These are phyloP conservation scores for Trichosporon asahii DNA, from an alignment of 1,284 basidiomycete species.

Conservation along the genomic window DNA sequence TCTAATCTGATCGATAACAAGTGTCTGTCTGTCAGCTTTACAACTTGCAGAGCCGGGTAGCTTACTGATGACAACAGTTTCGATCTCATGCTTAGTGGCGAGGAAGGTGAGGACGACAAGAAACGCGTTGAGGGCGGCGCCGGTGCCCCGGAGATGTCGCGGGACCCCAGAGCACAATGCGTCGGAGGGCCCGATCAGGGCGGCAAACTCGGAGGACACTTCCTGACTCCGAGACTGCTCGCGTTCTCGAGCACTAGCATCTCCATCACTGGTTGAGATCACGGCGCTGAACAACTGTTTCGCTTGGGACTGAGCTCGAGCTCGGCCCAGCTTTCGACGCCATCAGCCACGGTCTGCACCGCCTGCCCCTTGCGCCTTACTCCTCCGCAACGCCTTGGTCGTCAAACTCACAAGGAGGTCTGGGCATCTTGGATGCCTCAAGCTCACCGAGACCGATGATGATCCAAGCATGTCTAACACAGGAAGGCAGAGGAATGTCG, in stretches of 20 bases:
- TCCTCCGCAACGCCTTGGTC: not conserved
- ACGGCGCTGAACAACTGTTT: no score
- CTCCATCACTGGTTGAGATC: not conserved
- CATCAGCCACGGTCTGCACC: not conserved
- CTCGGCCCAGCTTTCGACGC: not conserved
- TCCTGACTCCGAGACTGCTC: not conserved
- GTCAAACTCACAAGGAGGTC: not conserved
- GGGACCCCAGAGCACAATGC: not conserved
- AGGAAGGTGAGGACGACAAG: not conserved
- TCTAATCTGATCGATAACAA: not conserved
- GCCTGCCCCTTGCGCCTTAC: not conserved
- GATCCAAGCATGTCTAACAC: not conserved
- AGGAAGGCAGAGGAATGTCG: not conserved
- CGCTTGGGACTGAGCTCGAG: not conserved
- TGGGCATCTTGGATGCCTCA: not conserved
- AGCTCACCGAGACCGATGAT: not conserved
- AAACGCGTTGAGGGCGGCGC: not conserved
- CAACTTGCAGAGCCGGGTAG: no score
- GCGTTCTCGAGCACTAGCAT: no score
- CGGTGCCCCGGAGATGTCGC: not conserved
- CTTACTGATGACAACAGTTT: not conserved
- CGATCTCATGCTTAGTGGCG: not conserved
- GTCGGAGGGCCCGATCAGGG: not conserved
- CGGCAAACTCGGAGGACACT: not conserved
- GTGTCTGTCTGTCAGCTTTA: not conserved